A percentile compares a stretch with the other conserved stretches of the same genome.
Evolutionary conservation across 2,329 filamentous ascomycete species (phyloP).

Genomic region (Sphaceloma murrayae): DNA sequence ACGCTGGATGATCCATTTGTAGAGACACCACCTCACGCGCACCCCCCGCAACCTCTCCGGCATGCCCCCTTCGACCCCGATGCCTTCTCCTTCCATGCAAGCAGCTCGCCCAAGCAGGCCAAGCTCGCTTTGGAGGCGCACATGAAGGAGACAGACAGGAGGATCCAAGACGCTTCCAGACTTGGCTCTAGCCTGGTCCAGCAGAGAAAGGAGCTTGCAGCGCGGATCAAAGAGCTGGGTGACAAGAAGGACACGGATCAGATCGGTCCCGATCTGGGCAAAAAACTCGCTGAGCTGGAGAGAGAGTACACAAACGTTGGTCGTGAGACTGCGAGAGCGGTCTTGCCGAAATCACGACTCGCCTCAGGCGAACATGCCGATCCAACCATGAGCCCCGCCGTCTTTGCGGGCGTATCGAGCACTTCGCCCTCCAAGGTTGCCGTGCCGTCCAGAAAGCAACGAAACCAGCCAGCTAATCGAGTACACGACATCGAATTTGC

Average conservation of each 20-base stretch:
- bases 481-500: slow-evolving; percentile 96
- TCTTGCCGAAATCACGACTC: slow-evolving; percentile 71
- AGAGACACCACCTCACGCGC: slow-evolving; percentile 28
- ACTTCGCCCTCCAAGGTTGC: slow-evolving; percentile 82
- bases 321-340: slow-evolving; percentile 76
- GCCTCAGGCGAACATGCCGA: slow-evolving; percentile 24
- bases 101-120: slow-evolving; percentile 69
- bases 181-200: slow-evolving; percentile 79
- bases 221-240: slow-evolving; percentile 77
- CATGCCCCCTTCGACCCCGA: slow-evolving; percentile 71
- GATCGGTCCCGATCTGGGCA: slow-evolving; percentile 70
- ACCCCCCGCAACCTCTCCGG: slow-evolving; percentile 46
- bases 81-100: slow-evolving; percentile 66
- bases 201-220: slow-evolving; percentile 73
- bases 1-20: slow-evolving; percentile 37
- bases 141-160: slow-evolving; percentile 80
- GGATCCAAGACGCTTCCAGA: slow-evolving; percentile 83
- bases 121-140: slow-evolving; percentile 85
- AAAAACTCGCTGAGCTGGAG: slow-evolving; percentile 77
- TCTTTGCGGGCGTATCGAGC: slow-evolving; percentile 72
- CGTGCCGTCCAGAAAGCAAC: slow-evolving; percentile 75
- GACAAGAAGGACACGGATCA: slow-evolving; percentile 62
- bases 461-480: slow-evolving; percentile 79
- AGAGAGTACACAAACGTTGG: slow-evolving; percentile 93
- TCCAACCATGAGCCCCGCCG: slow-evolving; percentile 21